Percentiles rank a stretch among this genome's conserved stretches.
Conservation (phyloP, 106 monocot genomes). For the Allium cepa region DNA sequence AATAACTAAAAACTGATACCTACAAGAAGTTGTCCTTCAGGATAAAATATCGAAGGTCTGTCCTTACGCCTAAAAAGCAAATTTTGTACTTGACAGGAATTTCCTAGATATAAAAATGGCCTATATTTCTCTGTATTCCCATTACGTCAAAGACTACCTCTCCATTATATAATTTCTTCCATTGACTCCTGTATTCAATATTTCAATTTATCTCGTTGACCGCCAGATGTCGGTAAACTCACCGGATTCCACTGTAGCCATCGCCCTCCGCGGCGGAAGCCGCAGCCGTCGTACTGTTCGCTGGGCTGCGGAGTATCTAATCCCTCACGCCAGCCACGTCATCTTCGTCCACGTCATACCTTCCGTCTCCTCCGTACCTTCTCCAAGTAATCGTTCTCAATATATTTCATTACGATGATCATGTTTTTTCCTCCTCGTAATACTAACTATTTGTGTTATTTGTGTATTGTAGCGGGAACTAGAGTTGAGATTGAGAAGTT, state of each 20-base stretch:
- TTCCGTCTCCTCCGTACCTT: slow-evolving; percentile 26
- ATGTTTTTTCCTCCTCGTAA: no score
- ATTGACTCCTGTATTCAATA: no score
- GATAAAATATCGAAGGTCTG: no score
- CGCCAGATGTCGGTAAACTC: slow-evolving; percentile 7
- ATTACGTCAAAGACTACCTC: no score
- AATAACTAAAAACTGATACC: no score
- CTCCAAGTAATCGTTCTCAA: slow-evolving; percentile 9
- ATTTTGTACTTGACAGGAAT: no score
- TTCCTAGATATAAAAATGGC: no score
- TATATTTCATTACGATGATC: no score
- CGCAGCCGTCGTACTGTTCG: slow-evolving; percentile 30
- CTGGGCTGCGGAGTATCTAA: slow-evolving; percentile 34
- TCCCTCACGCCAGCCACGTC: slow-evolving; percentile 23
- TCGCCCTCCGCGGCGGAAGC: slow-evolving; percentile 16
- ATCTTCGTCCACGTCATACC: slow-evolving; percentile 54
- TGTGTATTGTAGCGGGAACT: slow-evolving; percentile 25
- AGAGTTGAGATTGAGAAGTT: slow-evolving; percentile 24
- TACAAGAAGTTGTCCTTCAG: no score
- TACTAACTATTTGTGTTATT: neutral
- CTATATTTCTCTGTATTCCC: no score
- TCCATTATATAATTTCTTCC: no score
- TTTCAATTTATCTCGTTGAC: neutral
- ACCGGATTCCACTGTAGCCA: slow-evolving; percentile 13
- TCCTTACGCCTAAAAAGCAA: no score